A percentile compares a stretch with the other conserved stretches of the same genome.
phyloP scores from a whole-genome alignment of 169 alveolate genomes.

The Cryptosporidium viatorum region DNA sequence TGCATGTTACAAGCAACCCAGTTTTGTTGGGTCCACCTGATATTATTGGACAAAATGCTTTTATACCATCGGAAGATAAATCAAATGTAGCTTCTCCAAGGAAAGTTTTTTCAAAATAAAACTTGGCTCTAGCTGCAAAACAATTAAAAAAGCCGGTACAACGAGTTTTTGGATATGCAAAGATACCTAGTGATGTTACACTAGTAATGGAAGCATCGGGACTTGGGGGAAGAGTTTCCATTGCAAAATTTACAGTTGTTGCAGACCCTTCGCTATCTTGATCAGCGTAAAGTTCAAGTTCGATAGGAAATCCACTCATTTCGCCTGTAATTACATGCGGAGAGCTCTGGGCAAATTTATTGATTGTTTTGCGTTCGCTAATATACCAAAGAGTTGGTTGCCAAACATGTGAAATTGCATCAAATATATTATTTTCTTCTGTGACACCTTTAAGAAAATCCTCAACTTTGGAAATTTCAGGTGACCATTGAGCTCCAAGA shows the following conservation, averaged over 20 bases:
- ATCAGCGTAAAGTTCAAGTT: constrained; percentile 66
- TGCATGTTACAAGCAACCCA: constrained; percentile 62
- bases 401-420: constrained; percentile 52
- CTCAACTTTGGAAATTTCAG: constrained; percentile 51
- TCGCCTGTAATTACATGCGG: constrained; percentile 56
- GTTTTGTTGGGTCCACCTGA: constrained; percentile 75
- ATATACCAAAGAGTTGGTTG: constrained; percentile 71
- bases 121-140: constrained; percentile 73
- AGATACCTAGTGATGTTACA: constrained; percentile 56
- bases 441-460: constrained; percentile 63
- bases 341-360: constrained; percentile 52
- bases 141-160: constrained; percentile 71
- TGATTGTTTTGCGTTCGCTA: constrained; percentile 33
- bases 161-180: constrained; percentile 73
- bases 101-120: constrained; percentile 38
- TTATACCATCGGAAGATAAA: constrained; percentile 60
- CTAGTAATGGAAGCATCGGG: constrained; percentile 71
- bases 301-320: constrained; percentile 31
- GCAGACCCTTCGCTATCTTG: constrained; percentile 70
- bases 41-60: constrained; percentile 67
- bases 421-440: constrained; percentile 33
- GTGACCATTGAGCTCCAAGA: constrained; percentile 72
- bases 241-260: constrained; percentile 63
- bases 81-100: constrained; percentile 74
- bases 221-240: constrained; percentile 72